Evolutionary conservation across 768 basidiomycete genomes (phyloP).

Genomic region (Mycena kentingensis): DNA sequence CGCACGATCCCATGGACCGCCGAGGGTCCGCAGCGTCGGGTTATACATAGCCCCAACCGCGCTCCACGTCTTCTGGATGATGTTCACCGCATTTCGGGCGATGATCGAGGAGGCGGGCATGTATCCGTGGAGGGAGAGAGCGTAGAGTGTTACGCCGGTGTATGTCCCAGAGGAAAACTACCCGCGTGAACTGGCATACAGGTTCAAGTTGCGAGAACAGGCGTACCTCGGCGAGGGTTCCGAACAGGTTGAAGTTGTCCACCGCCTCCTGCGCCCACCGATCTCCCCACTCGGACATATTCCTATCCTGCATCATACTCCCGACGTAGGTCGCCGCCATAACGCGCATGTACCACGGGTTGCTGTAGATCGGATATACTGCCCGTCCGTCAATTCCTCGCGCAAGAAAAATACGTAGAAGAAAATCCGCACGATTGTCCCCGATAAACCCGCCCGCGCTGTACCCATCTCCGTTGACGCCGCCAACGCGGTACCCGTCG

Average conservation of each 20-base stretch:
- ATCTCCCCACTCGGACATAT: slow-evolving; percentile 35
- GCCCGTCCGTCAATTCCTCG: not conserved
- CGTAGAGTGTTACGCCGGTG: slow-evolving; percentile 32
- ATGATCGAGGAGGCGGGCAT: slow-evolving; percentile 34
- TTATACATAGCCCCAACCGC: slow-evolving; percentile 29
- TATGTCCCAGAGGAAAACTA: slow-evolving; percentile 36
- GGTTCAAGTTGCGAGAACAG: not conserved
- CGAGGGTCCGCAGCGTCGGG: slow-evolving; percentile 30
- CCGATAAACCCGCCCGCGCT: slow-evolving; percentile 32
- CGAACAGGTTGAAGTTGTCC: slow-evolving; percentile 29
- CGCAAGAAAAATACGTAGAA: not conserved
- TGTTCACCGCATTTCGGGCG: slow-evolving; percentile 22
- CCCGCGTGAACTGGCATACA: not conserved
- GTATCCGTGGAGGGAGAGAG: slow-evolving; percentile 34
- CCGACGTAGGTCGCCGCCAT: slow-evolving; percentile 36
- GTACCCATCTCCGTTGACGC: slow-evolving; percentile 33
- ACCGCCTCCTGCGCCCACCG: slow-evolving; percentile 32
- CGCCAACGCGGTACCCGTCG: slow-evolving; percentile 34
- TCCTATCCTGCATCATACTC: slow-evolving; percentile 30
- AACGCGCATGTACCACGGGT: slow-evolving; percentile 36
- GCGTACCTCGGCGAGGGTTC: slow-evolving; percentile 31
- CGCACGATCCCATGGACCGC: slow-evolving; percentile 33
- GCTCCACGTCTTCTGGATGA: slow-evolving; percentile 31
- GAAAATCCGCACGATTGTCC: slow-evolving; percentile 30
- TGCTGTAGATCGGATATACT: slow-evolving; percentile 34